Conservation (phyloP, 2,329 filamentous ascomycete species). For the Ophiostoma quercus region DNA sequence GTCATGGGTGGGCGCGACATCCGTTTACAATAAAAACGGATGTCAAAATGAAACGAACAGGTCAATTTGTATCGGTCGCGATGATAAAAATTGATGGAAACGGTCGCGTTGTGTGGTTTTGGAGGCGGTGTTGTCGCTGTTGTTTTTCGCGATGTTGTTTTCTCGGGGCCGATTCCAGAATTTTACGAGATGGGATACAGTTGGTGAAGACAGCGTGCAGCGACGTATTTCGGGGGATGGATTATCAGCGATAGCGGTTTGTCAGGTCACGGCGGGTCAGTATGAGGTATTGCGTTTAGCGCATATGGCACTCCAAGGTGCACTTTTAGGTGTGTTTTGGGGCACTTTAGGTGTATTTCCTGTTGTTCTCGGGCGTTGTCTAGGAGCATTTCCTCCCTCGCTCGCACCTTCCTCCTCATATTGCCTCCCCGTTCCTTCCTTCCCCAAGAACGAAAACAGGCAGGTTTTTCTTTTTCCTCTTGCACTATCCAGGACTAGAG, state of each 20-base stretch:
- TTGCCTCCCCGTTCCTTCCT: not conserved
- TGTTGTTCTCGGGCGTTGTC: not conserved
- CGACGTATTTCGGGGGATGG: conserved; percentile 28
- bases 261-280: not conserved
- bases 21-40: conserved; percentile 62
- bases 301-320: not conserved
- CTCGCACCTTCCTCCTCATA: not conserved
- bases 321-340: too few relatives aligned
- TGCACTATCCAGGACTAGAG: conserved; percentile 12
- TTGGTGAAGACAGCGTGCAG: conserved; percentile 18
- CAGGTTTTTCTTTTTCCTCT: conserved; percentile 20
- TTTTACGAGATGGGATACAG: conserved; percentile 26
- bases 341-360: too few relatives aligned
- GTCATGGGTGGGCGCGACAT: conserved; percentile 64
- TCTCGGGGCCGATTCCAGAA: conserved; percentile 24
- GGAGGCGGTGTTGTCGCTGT: conserved; percentile 31
- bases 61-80: conserved; percentile 33
- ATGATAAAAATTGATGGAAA: conserved; percentile 36
- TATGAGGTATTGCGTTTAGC: not conserved
- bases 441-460: conserved; percentile 10
- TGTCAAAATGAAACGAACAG: conserved; percentile 39
- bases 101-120: conserved; percentile 33
- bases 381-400: conserved; percentile 18
- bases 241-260: conserved; percentile 27
- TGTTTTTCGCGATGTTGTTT: conserved; percentile 27